These are phyloP conservation scores for Phaeolepiota aurea DNA, from an alignment of 768 basidiomycete genomes.

Conservation along the genomic window DNA sequence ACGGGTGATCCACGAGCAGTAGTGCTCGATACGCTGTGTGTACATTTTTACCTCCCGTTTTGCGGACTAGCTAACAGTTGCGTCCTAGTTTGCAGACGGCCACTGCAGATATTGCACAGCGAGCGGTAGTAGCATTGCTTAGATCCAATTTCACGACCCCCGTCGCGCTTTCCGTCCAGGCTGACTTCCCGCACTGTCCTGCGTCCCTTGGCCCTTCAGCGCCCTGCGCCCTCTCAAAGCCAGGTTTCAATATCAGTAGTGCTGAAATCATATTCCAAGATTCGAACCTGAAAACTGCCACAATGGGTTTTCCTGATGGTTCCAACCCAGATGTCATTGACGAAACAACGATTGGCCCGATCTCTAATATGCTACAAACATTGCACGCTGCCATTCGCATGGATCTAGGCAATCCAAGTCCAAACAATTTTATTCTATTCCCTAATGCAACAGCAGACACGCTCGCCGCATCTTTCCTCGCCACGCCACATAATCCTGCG, in stretches of 20 bases:
- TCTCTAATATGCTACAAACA: slow-evolving; percentile 15
- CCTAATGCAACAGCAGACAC: slow-evolving; percentile 6
- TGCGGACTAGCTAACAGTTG: not conserved
- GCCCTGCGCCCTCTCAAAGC: slow-evolving; percentile 9
- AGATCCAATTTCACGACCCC: slow-evolving; percentile 11
- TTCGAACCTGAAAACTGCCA: not conserved
- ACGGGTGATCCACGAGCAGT: slow-evolving; percentile 6
- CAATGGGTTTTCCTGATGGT: slow-evolving; percentile 2
- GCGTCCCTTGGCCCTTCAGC: slow-evolving; percentile 9
- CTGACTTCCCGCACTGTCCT: slow-evolving; percentile 14
- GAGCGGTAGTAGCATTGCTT: slow-evolving; percentile 9
- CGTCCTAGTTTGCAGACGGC: slow-evolving; percentile 7
- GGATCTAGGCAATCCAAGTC: slow-evolving; percentile 17
- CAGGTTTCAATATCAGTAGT: slow-evolving; percentile 10
- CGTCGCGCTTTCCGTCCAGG: slow-evolving; percentile 12
- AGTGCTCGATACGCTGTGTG: slow-evolving; percentile 7
- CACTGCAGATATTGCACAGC: slow-evolving; percentile 8
- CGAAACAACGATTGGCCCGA: slow-evolving; percentile 5
- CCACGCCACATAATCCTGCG: slow-evolving; percentile 3
- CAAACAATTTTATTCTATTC: slow-evolving; percentile 19
- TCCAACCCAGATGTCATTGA: slow-evolving; percentile 6
- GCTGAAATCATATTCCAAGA: slow-evolving; percentile 9
- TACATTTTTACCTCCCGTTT: not conserved
- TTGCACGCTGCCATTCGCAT: slow-evolving; percentile 16
- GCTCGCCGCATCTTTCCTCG: slow-evolving; percentile 6